Base-by-base conservation (phyloP, 495 filamentous ascomycete genomes). In the Parathielavia hyrcaniae region DNA sequence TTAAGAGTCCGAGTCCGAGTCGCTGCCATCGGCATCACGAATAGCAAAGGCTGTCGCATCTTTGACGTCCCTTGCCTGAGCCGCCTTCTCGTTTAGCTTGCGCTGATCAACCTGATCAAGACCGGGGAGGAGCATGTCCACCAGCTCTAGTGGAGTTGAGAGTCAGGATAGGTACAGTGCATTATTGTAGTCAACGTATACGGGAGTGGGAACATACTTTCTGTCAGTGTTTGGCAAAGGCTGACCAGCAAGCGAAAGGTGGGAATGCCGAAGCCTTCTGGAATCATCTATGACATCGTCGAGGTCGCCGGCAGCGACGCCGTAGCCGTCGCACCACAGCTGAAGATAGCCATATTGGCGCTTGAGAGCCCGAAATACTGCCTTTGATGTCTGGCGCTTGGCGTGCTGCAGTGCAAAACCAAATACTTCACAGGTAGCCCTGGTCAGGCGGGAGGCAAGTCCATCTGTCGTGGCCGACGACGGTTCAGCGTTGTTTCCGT, bases 291-390 rank as follows among this genome's bases (percentile, higher is more conserved):
- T 17, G 5, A 17, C 17, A 14, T 7, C 32, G 11, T 50, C 48
- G 4, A 50, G 48, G 1, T 50, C 48, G 1, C 48, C 48, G 3
- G 32, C 5, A 0, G 6, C 1, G 10, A 7, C 32, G 34, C 48
- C 48, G 12, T 50, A 50, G 9, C 48, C 48, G n/a, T 50, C 48
- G 17, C 48, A 50, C 48, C 48, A 50, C n/a, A 50, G 12, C 19
- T 50, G 32, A 13, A 50, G 34, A 17, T 38, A 38, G n/a, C 32
- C 19, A 22, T 38, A 50, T 38, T 36, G 30, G 17, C 48, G 48
- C n/a, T 36, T 3, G 0, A 50, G 48, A 5, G n/a, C 4, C 2
- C 48, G 32, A 17, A 13, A 10, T 10, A 13, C 2, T 35, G 10
- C 7, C 12, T 20, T 20, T 1, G n/a, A 38, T 32, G 17, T 22